Base-by-base conservation (phyloP, 306 rosid genomes). In the Canavalia gladiata region DNA sequence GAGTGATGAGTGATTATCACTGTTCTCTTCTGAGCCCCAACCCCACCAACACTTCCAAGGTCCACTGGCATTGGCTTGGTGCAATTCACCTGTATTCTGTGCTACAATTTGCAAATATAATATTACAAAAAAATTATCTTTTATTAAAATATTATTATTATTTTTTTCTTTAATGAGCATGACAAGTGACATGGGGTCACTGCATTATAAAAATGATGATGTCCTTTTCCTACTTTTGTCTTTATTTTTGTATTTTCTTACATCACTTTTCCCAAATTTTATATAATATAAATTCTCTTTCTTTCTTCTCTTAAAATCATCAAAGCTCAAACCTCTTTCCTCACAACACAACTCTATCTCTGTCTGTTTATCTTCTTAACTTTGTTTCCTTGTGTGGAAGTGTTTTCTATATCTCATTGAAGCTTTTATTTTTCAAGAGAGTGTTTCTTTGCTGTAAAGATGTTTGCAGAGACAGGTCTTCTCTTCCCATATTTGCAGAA, bases 391-490 rank as follows among this genome's bases (percentile, higher is more conserved):
- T 50, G 41, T 46, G 25, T 25, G 12, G 56, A 42, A 47, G 34
- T 45, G 50, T 31, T 28, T 25, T 71, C 57, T 68, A 72, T 33
- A 67, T 75, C 79, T 79, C 66, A 64, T 76, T 68, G 28, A 71
- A 81, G 73, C 67, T 72, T 47, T 46, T 46, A 51, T 62, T 46
- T 76, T 83, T 35, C 82, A 58, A 7, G 3, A 52, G 39, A 31
- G 33, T 50, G 45, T 76, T 49, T 59, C 52, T 77, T 11, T 56
- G 18, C 13, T 62, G 56, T 68, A 75, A 87, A 91, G 90, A 94
- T 94, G 98, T 94, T 86, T 87, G 94, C 98, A 35, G 97, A 91
- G 47, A 84, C 93, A 18, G 93, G 87, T 65, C 87, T 91, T 81
- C 55, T 91, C 87, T 84, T 91, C 82, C 93, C 98, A 13, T 92